phyloP scores from a whole-genome alignment of 805 yeast species.

The Saccharomycopsis fibuligera region DNA sequence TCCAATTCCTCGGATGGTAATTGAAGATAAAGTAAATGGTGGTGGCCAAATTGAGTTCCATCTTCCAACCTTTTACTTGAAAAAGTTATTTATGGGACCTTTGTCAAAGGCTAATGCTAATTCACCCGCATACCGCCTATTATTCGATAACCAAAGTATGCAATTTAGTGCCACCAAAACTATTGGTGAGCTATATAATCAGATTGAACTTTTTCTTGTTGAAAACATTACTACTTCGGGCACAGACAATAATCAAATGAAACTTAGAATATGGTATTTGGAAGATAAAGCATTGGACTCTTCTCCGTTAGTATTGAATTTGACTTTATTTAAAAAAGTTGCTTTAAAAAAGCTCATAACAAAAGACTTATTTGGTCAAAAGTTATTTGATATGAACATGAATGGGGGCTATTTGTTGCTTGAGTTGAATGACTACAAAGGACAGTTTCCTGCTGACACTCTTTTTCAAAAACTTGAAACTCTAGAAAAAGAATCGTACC shows the following conservation, averaged over 20 bases:
- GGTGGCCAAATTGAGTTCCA: slow-evolving; percentile 3
- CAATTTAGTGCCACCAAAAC: slow-evolving; percentile 8
- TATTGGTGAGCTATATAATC: slow-evolving; percentile 9
- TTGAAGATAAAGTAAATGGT: not conserved
- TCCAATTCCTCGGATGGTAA: slow-evolving; percentile 5
- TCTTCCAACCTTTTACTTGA: slow-evolving; percentile 8
- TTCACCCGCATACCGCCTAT: not conserved
- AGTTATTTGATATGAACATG: slow-evolving; percentile 1
- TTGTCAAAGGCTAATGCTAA: slow-evolving; percentile 4
- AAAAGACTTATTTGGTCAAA: not conserved
- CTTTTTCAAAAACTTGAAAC: slow-evolving; percentile 1
- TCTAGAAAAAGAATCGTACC: slow-evolving; percentile 1
- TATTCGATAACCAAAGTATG: slow-evolving; percentile 6
- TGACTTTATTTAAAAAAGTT: slow-evolving; percentile 9
- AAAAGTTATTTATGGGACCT: slow-evolving; percentile 7
- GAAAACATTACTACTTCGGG: not conserved
- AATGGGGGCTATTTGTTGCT: slow-evolving; percentile 12
- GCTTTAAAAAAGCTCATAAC: slow-evolving; percentile 4
- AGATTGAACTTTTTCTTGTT: slow-evolving; percentile 2
- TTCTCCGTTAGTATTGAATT: slow-evolving; percentile 11
- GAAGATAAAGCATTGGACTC: slow-evolving; percentile 2
- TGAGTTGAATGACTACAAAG: slow-evolving; percentile 8
- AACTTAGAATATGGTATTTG: slow-evolving; percentile 13
- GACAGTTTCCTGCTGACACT: slow-evolving; percentile 11
- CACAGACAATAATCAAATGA: not conserved